A percentile compares a stretch with the other conserved stretches of the same genome.
phyloP scores from a whole-genome alignment of 164 flowering plant species.

The Chimonanthus praecox region DNA sequence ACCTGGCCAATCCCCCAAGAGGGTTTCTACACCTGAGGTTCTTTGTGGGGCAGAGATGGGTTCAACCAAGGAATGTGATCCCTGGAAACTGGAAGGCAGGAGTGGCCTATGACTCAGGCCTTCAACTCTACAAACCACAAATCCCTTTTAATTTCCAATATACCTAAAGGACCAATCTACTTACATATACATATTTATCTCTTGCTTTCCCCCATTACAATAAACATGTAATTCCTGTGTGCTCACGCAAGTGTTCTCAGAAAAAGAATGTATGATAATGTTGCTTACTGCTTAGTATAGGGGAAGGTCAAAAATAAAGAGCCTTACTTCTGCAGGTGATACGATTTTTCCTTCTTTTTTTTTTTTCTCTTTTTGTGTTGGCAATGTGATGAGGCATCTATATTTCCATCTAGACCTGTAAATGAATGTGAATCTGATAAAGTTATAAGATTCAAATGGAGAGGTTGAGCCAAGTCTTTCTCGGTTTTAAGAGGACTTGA shows the following conservation, averaged over 20 bases:
- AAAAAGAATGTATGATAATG: not conserved
- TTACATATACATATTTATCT: too few species aligned
- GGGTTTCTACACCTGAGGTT: conserved; percentile 48
- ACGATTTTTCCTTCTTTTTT: not conserved
- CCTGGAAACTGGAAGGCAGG: conserved; percentile 74
- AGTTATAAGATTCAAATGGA: too few species aligned
- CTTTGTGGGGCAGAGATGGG: conserved; percentile 45
- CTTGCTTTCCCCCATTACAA: not conserved
- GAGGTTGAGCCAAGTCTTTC: too few species aligned
- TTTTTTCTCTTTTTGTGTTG: not conserved
- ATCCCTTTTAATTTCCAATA: too few species aligned
- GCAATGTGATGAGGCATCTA: not conserved
- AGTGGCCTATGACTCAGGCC: conserved; percentile 45
- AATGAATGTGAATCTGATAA: too few species aligned
- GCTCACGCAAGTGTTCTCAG: too few species aligned
- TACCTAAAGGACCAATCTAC: not conserved
- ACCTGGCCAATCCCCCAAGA: conserved; percentile 30
- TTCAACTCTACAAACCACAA: conserved; percentile 37
- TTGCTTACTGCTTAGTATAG: not conserved
- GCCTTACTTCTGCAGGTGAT: not conserved
- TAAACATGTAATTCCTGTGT: too few species aligned
- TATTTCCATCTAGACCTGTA: too few species aligned
- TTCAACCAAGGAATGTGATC: conserved; percentile 36
- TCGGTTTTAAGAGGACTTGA: too few species aligned
- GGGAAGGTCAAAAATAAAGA: not conserved